These are phyloP conservation scores for Colletotrichum gigasporum DNA, from an alignment of 2,329 filamentous ascomycete genomes.

Conservation along the genomic window DNA sequence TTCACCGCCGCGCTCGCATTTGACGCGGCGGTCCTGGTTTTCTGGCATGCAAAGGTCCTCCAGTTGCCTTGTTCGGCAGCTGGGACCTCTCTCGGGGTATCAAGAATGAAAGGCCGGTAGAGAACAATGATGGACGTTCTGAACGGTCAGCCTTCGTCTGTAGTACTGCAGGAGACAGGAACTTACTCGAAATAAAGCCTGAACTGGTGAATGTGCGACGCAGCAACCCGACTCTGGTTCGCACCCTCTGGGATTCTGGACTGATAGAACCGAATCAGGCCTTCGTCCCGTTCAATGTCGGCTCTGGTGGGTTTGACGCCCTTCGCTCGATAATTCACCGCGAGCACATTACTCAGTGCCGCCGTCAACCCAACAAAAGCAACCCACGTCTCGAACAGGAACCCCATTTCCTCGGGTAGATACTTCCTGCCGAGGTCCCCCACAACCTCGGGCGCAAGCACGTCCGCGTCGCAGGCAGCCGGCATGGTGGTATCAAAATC, in stretches of 20 bases:
- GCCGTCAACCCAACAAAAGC: neutral
- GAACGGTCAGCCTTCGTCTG: neutral
- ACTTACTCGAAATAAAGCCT: constrained; percentile 23
- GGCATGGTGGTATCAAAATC: constrained; percentile 20
- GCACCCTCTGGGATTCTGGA: neutral
- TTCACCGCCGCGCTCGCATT: constrained; percentile 15
- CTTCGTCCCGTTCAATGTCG: constrained; percentile 19
- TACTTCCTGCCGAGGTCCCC: constrained; percentile 8
- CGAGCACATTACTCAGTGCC: neutral
- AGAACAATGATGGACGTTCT: constrained; percentile 21
- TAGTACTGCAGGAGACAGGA: rapidly evolving
- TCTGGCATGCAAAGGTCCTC: constrained; percentile 20
- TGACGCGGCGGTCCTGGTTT: constrained; percentile 15
- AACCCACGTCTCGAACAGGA: constrained; percentile 15
- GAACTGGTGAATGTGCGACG: constrained; percentile 19
- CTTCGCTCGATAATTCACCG: constrained; percentile 3
- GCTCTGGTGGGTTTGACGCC: neutral
- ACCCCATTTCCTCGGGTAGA: neutral
- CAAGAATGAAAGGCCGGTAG: constrained; percentile 25
- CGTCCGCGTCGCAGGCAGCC: constrained; percentile 9
- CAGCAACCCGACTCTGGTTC: constrained; percentile 11
- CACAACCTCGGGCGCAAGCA: constrained; percentile 1
- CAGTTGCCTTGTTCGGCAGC: constrained; percentile 18
- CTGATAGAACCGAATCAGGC: constrained; percentile 8
- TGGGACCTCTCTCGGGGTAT: constrained; percentile 12